Base-by-base conservation (phyloP, 2,329 filamentous ascomycete genomes). In the Paecilomyces fulvus region DNA sequence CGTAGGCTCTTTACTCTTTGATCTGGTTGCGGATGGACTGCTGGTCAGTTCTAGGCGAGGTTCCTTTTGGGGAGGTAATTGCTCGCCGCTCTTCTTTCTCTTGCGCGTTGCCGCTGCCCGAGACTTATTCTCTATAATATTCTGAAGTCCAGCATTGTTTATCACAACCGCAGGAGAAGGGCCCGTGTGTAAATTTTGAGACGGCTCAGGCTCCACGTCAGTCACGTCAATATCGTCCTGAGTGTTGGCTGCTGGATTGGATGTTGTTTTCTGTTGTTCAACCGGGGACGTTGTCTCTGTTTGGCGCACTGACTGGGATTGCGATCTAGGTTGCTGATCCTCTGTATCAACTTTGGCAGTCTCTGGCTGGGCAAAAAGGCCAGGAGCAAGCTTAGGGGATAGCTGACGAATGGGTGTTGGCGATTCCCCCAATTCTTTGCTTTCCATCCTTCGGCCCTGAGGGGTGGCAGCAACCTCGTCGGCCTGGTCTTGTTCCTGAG, bases 31-130 rank as follows among this genome's bases (percentile, higher is more conserved):
- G n/a, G 58, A 23, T 5, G 52, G 58, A 30, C 54, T 58, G 20
- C 51, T 49, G n/a, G 58, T 30, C 17, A 54, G 49, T n/a, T 62
- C 54, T 23, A 67, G 28, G 9, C 66, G 66, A 53, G 63, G 60
- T 51, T 67, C 62, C 37, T 68, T 69, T 31, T 62, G 64, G 0
- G 65, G 60, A 3, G 52, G 48, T 1, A 58, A 30, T 8, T 58
- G 43, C 11, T 64, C 65, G 2, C 30, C n/a, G 48, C 64, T 65
- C 46, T 61, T 61, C 54, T 67, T 69, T 28, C 67, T 62, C 59
- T 70, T 70, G 25, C 61, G 63, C 8, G 23, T 53, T 21, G 31
- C 52, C 4, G 33, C 52, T 7, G 12, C 25, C 31, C 4, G 20
- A 21, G 37, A 23, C 28, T 31, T 55, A 23, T 51, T 28, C 21